These are phyloP conservation scores for Vicia faba DNA, from an alignment of 306 rosid species.

Conservation along the genomic window DNA sequence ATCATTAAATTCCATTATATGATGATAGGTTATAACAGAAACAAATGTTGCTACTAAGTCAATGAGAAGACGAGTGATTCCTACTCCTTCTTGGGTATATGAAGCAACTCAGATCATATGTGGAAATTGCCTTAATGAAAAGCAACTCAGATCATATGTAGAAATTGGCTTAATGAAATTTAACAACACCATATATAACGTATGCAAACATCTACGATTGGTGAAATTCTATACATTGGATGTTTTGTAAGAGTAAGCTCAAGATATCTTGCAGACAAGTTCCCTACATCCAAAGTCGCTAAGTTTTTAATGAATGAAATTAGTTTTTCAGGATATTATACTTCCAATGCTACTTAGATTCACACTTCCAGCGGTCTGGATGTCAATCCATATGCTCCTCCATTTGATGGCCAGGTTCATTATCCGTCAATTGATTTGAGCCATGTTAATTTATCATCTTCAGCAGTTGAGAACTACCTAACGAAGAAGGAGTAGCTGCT, in stretches of 20 bases:
- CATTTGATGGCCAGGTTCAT: no score
- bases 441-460: no score
- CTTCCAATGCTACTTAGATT: no score
- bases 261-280: conserved; percentile 59
- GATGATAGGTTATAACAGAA: conserved; percentile 69
- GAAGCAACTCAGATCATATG: conserved; percentile 62
- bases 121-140: no score
- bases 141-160: conserved; percentile 47
- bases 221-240: conserved; percentile 63
- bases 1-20: conserved; percentile 20
- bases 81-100: conserved; percentile 47
- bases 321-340: no score
- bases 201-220: conserved; percentile 43
- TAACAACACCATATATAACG: conserved; percentile 56
- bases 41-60: conserved; percentile 72
- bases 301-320: conserved; percentile 32
- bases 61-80: conserved; percentile 53
- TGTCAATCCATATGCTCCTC: no score
- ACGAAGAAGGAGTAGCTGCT: no score
- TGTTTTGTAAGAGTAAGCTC: conserved; percentile 66
- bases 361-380: no score
- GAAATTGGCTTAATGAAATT: conserved; percentile 59
- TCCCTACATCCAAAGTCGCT: conserved; percentile 56
- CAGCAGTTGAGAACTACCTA: no score
- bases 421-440: no score